Conservation (phyloP, 73 alveolate genomes). For the Tetrahymena malaccensis region DNA sequence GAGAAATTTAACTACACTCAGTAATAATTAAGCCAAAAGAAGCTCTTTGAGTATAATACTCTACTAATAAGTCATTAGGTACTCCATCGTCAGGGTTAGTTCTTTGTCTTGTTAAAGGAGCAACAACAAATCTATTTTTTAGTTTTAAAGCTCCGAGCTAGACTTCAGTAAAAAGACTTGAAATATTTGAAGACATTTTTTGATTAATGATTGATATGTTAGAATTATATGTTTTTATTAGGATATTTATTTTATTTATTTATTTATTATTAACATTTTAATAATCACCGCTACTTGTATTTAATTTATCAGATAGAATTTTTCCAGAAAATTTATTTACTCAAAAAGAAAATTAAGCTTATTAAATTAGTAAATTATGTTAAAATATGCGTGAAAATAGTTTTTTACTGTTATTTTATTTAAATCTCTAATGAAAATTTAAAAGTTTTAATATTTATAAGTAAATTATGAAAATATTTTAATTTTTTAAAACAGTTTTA, state of each 20-base stretch:
- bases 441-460: too few species aligned
- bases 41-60: conserved; percentile 33
- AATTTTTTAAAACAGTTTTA: too few species aligned
- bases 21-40: conserved; percentile 33
- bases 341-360: background rate
- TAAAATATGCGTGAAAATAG: too few species aligned
- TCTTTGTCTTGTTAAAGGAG: conserved; percentile 49
- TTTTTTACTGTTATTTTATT: too few species aligned
- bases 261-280: too few species aligned
- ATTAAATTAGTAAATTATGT: too few species aligned
- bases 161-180: background rate
- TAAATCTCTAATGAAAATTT: too few species aligned
- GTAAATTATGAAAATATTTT: too few species aligned
- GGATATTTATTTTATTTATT: background rate
- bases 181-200: background rate
- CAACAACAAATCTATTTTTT: conserved; percentile 33
- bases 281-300: background rate
- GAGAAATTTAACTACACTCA: conserved; percentile 31
- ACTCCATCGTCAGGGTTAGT: conserved; percentile 26
- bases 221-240: background rate
- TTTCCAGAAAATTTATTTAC: background rate
- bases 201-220: background rate
- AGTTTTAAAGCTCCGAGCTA: conserved; percentile 23
- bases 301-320: background rate
- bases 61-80: conserved; percentile 26